These are phyloP conservation scores for Silene noctiflora DNA, from an alignment of 179 eudicot species.

Conservation along the genomic window DNA sequence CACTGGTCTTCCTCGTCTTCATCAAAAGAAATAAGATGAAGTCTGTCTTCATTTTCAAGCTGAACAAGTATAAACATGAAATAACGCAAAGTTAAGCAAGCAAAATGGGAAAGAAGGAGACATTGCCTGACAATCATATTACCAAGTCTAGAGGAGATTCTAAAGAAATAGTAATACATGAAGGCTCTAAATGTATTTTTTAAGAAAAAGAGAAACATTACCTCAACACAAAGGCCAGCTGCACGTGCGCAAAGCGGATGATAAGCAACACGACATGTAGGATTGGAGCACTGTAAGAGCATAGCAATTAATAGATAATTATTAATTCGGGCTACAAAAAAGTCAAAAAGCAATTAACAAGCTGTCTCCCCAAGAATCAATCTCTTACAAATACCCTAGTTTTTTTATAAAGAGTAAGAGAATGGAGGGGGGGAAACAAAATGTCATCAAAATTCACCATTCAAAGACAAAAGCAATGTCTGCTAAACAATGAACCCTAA, in stretches of 20 bases:
- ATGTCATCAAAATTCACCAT: neutral
- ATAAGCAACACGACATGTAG: constrained; percentile 77
- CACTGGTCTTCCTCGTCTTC: constrained; percentile 93
- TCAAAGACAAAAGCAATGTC: neutral
- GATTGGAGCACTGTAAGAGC: constrained; percentile 78
- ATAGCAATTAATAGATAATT: neutral
- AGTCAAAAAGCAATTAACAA: neutral
- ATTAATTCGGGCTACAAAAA: neutral
- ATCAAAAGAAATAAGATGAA: constrained; percentile 66
- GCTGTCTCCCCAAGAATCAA: neutral
- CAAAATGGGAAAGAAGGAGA: neutral
- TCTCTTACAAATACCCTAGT: neutral
- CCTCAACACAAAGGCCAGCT: constrained; percentile 93
- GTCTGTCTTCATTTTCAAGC: constrained; percentile 85
- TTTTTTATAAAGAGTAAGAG: neutral
- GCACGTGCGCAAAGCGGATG: constrained; percentile 99
- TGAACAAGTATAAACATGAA: constrained; percentile 29
- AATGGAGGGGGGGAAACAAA: neutral
- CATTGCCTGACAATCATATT: neutral
- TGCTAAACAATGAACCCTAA: neutral
- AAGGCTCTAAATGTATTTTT: neutral
- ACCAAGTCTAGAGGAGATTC: neutral
- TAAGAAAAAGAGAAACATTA: constrained; percentile 27
- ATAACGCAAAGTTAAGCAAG: constrained; percentile 5
- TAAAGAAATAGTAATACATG: neutral